Base-by-base conservation (phyloP, 1,139 yeast species). In the Debaryomycetaceae sp. region DNA sequence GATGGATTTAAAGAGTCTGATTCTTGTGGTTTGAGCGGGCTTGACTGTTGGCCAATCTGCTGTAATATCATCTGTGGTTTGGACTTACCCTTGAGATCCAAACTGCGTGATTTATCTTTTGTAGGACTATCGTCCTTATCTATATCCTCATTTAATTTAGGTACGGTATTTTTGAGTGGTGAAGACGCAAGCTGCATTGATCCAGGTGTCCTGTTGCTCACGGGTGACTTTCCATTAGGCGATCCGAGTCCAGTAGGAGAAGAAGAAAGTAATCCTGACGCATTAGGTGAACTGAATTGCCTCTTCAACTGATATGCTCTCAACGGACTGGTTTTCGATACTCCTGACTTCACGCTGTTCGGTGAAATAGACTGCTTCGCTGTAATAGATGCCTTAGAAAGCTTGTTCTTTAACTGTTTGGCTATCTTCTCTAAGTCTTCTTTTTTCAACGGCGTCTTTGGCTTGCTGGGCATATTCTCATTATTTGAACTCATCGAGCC, bases 381-480 rank as follows among this genome's bases (percentile, higher is more conserved):
- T 17, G 78, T 61, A 32, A 71, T 65, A 17, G 75, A 67, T 9
- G 78, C 78, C 48, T 61, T 64, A 31, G 74, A 65, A 28, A 72
- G 58, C 48, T 70, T 70, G 41, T 63, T 65, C 55, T 71, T 72
- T 44, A 72, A 59, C 50, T 71, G 73, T 42, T 64, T 64, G 45
- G 78, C 78, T 31, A 72, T 72, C 44, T 68, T 63, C 47, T 72
- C 78, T 41, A 72, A 57, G 44, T 72, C 78, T 43, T 71, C 77
- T 51, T 70, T 71, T 45, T 65, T 65, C 49, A 72, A 59, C 8
- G 73, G 69, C 4, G 73, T 65, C 46, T 67, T 67, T 15, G 61
- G 62, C 41, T 59, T 61, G 42, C 14, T 28, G 13, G 16, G 16
- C n/a, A 30, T 34, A 19, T 26, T 34, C 1, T 35, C 13, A 17